A percentile compares a stretch with the other conserved stretches of the same genome.
These are phyloP conservation scores for Macrophomina phaseolina DNA, from an alignment of 2,329 filamentous ascomycete genomes.

Conservation along the genomic window DNA sequence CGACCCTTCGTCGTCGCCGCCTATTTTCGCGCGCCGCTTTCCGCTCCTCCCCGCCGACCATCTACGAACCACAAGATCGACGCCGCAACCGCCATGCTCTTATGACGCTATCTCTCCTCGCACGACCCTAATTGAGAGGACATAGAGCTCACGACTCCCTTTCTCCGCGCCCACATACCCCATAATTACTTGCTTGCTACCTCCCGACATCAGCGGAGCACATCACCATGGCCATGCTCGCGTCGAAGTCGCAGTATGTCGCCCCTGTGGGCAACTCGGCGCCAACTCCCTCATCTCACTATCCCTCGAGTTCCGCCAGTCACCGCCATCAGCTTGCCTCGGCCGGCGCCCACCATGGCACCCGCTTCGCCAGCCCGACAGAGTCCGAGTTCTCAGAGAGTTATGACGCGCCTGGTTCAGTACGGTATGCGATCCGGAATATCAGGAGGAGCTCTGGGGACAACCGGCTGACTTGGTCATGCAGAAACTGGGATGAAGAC, in stretches of 20 bases:
- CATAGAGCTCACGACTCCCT: slow-evolving; percentile 17
- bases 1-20: neutral
- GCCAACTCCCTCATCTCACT: slow-evolving; percentile 42
- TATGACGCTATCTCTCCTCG: slow-evolving; percentile 22
- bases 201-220: slow-evolving; percentile 10
- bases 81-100: slow-evolving; percentile 22
- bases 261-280: slow-evolving; percentile 49
- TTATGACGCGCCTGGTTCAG: slow-evolving; percentile 71
- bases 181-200: neutral
- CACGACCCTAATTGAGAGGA: slow-evolving; percentile 19
- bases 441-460: neutral
- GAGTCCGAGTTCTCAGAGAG: slow-evolving; percentile 89
- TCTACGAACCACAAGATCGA: slow-evolving; percentile 16
- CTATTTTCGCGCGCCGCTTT: neutral
- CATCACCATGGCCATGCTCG: slow-evolving; percentile 73
- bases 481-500: slow-evolving; percentile 83
- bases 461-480: slow-evolving; percentile 33
- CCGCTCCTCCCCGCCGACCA: neutral
- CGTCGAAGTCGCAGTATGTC: slow-evolving; percentile 74
- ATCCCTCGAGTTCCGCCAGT: slow-evolving; percentile 40
- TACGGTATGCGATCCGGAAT: slow-evolving; percentile 42
- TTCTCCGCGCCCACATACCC: neutral
- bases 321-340: slow-evolving; percentile 44
- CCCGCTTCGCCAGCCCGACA: slow-evolving; percentile 77
- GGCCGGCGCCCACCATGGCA: slow-evolving; percentile 50